Base-by-base conservation (phyloP, 176 grass and related monocot genomes). In the maize (Zea mays) region DNA sequence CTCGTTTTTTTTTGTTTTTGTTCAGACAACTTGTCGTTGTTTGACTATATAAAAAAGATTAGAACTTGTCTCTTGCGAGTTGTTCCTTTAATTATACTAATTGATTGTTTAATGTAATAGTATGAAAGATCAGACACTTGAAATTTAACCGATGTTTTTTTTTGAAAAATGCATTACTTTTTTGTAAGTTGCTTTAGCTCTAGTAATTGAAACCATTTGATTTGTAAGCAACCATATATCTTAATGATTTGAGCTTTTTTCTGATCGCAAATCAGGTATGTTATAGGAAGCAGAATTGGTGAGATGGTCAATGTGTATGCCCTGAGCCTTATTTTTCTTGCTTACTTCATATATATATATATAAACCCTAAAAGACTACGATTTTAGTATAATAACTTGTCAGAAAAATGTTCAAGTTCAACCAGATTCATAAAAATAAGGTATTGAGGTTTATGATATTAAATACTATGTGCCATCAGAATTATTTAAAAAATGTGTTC, bases 321-420 rank as follows among this genome's bases (percentile, higher is more conserved):
- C 15, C 6, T 52, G 5, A 1, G 17, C 1, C 50, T n/a, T 54
- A 54, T n/a, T 54, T 54, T 54, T 0, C 17, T 3, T 0, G 0
- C 0, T n/a, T 54, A 54, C 5, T 54, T 17, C 51, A 43, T 41
- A 27, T 27, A 27, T 27, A 27, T 27, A 27, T n/a, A n/a, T n/a
- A n/a, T n/a, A n/a, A n/a, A n/a, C 27, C 27, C 27, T 27, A 27
- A 27, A 55, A n/a, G 16, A 19, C 8, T 56, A 19, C 0, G 6
- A 2, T 19, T 19, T 6, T 52, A 15, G 1, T 4, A 54, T n/a
- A n/a, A 17, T 17, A 54, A 0, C 0, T 17, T 17, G 5, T 54
- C 0, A 54, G 16, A 55, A 8, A n/a, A 3, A 2, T 17, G 2
- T 4, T 8, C 1, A 1, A 57, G 1, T 9, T 57, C 4, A 0